Percentiles rank a stretch among this genome's conserved stretches.
Conservation (phyloP, 2,329 filamentous ascomycete species). For the Arthrobotrys entomopaga region DNA sequence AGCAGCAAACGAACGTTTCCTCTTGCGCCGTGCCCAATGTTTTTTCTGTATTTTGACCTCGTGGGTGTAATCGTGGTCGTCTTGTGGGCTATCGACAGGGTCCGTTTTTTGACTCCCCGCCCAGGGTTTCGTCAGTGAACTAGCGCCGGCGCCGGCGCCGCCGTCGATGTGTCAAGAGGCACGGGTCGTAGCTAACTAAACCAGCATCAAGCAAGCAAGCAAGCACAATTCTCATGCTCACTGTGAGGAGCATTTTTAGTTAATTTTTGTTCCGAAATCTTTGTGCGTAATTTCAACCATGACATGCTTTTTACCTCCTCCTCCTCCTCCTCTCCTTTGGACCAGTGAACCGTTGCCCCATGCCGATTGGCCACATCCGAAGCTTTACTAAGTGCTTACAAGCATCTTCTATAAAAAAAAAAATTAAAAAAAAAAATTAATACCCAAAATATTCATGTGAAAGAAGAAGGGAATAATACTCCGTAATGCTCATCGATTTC, state of each 20-base stretch:
- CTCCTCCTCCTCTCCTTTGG: conserved; percentile 14
- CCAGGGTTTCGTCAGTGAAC: conserved; percentile 11
- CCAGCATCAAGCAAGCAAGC: background rate
- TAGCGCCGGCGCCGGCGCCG: background rate
- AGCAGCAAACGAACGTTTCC: background rate
- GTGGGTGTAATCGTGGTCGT: conserved; percentile 41
- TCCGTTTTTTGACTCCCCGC: background rate
- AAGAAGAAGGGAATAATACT: conserved; percentile 6
- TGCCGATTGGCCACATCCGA: conserved; percentile 41
- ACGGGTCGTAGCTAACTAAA: conserved; percentile 4
- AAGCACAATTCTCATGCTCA: background rate
- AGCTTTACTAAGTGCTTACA: conserved; percentile 20
- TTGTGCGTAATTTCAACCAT: conserved; percentile 29
- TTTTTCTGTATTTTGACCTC: conserved; percentile 20
- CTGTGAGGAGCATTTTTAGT: background rate
- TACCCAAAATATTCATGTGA: too few relatives aligned
- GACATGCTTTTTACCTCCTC: conserved; percentile 21
- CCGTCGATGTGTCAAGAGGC: conserved; percentile 10
- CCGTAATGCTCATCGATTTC: conserved; percentile 48
- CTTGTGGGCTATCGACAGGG: conserved; percentile 29
- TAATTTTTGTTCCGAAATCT: conserved; percentile 32
- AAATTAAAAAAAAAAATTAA: conserved; percentile 21
- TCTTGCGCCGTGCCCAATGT: background rate
- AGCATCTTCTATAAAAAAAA: conserved; percentile 8
- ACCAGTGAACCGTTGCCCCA: conserved; percentile 16